Conservation (phyloP, 768 basidiomycete genomes). For the Termitomyces sp. region DNA sequence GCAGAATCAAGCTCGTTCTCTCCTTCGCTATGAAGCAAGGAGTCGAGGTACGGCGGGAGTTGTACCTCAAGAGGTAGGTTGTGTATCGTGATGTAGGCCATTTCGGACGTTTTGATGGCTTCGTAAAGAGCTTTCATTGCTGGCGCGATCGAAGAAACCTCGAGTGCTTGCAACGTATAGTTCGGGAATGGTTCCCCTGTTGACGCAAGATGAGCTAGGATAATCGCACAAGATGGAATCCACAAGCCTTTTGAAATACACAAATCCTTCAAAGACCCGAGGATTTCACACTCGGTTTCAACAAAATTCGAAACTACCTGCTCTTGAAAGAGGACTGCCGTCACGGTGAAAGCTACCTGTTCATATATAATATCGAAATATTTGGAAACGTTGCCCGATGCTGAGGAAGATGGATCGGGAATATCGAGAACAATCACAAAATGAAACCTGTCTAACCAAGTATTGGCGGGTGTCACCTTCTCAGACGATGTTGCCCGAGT, state of each 20-base stretch:
- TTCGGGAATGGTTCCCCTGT: constrained; percentile 58
- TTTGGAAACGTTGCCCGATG: constrained; percentile 69
- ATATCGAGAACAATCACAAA: constrained; percentile 84
- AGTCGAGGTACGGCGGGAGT: constrained; percentile 77
- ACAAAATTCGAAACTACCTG: constrained; percentile 88
- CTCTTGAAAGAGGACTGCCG: constrained; percentile 90
- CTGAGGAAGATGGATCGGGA: constrained; percentile 85
- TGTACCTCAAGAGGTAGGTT: constrained; percentile 82
- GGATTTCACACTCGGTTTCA: constrained; percentile 69
- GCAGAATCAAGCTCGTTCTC: constrained; percentile 47
- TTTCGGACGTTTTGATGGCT: constrained; percentile 68
- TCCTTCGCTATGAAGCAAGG: constrained; percentile 62
- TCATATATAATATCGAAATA: constrained; percentile 88
- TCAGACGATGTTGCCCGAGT: constrained; percentile 29
- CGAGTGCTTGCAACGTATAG: constrained; percentile 56
- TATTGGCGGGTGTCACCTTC: constrained; percentile 28
- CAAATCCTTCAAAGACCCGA: constrained; percentile 69
- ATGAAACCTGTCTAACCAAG: constrained; percentile 77
- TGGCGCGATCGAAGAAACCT: constrained; percentile 65
- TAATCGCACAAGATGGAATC: background rate
- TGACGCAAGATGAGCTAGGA: constrained; percentile 7
- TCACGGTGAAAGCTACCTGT: constrained; percentile 84
- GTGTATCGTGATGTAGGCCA: constrained; percentile 77
- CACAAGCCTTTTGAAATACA: constrained; percentile 58
- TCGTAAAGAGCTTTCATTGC: constrained; percentile 82